Conservation (phyloP, 2,329 filamentous ascomycete genomes). For the Escovopsis sp. region DNA sequence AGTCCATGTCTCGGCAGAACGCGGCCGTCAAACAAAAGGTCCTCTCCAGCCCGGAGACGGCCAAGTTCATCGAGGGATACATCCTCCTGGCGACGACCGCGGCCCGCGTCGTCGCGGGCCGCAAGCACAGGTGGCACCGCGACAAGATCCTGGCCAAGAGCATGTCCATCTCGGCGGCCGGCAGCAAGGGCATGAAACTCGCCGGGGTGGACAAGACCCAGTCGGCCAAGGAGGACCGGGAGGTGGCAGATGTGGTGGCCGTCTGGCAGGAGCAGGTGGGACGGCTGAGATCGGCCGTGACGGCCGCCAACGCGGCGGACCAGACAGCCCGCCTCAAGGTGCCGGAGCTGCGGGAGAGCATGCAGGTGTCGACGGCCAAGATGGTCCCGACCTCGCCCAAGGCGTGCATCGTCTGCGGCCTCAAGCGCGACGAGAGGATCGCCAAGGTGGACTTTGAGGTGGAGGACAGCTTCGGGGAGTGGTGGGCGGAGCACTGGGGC, state of each 20-base stretch:
- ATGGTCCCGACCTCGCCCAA: conserved; percentile 61
- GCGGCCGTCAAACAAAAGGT: conserved; percentile 46
- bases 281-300: conserved; percentile 57
- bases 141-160: conserved; percentile 73
- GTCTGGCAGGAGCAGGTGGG: conserved; percentile 67
- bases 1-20: conserved; percentile 44
- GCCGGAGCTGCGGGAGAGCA: conserved; percentile 57
- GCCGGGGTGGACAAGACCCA: conserved; percentile 74
- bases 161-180: conserved; percentile 72
- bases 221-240: conserved; percentile 67
- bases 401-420: conserved; percentile 70
- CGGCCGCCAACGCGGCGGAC: conserved; percentile 47
- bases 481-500: conserved; percentile 87
- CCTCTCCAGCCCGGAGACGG: conserved; percentile 45
- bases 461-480: conserved; percentile 88
- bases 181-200: conserved; percentile 81
- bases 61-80: conserved; percentile 50
- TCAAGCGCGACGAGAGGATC: conserved; percentile 78
- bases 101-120: conserved; percentile 69
- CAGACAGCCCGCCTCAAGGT: conserved; percentile 38
- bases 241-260: conserved; percentile 61
- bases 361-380: conserved; percentile 53
- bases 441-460: conserved; percentile 59
- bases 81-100: conserved; percentile 51
- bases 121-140: conserved; percentile 79